Percentiles rank a stretch among this genome's conserved stretches.
phyloP scores from a whole-genome alignment of 306 rosid species.

The Senna siamea region DNA sequence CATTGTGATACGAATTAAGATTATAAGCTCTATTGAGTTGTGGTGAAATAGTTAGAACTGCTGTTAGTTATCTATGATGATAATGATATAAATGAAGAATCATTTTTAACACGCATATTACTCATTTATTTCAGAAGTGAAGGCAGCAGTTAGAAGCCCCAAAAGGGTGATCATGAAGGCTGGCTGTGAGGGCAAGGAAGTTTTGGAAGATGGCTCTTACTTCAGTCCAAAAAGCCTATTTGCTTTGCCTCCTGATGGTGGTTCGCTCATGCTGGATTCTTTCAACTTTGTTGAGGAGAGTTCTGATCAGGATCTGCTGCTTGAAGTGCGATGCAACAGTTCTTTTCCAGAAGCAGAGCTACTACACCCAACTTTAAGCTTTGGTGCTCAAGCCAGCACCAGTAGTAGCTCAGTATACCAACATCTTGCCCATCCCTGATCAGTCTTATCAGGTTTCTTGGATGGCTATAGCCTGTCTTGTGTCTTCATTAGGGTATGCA shows the following conservation, averaged over 20 bases:
- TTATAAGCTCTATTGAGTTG: background rate
- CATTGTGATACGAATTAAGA: background rate
- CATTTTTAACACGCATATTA: slow-evolving; percentile 34
- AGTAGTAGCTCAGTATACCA: slow-evolving; percentile 74
- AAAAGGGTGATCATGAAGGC: slow-evolving; percentile 65
- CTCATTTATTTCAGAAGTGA: slow-evolving; percentile 61
- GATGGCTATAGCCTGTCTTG: slow-evolving; percentile 40
- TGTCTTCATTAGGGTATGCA: slow-evolving; percentile 44
- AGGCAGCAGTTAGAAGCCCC: slow-evolving; percentile 79
- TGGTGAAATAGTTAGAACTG: slow-evolving; percentile 19
- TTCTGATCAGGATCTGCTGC: slow-evolving; percentile 82
- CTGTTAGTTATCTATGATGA: background rate
- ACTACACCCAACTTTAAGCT: slow-evolving; percentile 59
- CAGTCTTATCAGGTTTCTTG: slow-evolving; percentile 34
- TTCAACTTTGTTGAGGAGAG: slow-evolving; percentile 62
- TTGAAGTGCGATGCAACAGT: slow-evolving; percentile 80
- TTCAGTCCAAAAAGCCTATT: slow-evolving; percentile 81
- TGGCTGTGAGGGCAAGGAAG: slow-evolving; percentile 65
- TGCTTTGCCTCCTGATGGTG: slow-evolving; percentile 68
- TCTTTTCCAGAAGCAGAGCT: slow-evolving; percentile 95
- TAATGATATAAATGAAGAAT: slow-evolving; percentile 26
- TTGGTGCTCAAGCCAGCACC: slow-evolving; percentile 72
- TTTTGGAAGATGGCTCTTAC: slow-evolving; percentile 72
- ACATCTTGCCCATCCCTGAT: slow-evolving; percentile 57
- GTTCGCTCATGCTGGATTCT: slow-evolving; percentile 68